phyloP scores from a whole-genome alignment of 2,329 filamentous ascomycete genomes.

The Penicillium sp. region DNA sequence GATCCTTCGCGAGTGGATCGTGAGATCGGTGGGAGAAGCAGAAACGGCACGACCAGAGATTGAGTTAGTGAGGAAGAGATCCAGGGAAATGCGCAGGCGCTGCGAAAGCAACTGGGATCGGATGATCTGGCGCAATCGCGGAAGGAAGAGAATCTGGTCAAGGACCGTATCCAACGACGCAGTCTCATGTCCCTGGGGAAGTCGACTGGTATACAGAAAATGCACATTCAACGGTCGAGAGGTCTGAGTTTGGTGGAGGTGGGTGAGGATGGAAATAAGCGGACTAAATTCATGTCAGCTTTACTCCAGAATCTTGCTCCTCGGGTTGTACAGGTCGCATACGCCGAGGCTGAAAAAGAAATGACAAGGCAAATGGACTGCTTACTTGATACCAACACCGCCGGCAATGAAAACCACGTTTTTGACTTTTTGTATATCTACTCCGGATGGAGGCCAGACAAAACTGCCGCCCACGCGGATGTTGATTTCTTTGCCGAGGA shows the following conservation, averaged over 20 bases:
- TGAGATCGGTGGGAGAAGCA: constrained; percentile 24
- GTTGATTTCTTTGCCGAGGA: constrained; percentile 58
- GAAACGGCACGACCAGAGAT: constrained; percentile 4
- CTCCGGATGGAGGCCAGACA: constrained; percentile 63
- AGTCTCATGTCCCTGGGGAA: constrained; percentile 19
- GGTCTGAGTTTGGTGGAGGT: constrained; percentile 51
- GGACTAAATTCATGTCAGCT: constrained; percentile 50
- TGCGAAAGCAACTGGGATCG: constrained; percentile 27
- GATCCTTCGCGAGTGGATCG: constrained; percentile 35
- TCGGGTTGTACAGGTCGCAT: neutral
- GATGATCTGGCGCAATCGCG: constrained; percentile 43
- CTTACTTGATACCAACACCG: constrained; percentile 76
- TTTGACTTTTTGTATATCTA: constrained; percentile 47
- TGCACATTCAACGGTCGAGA: constrained; percentile 48
- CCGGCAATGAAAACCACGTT: constrained; percentile 74
- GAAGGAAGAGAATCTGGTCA: constrained; percentile 47
- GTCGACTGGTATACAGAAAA: constrained; percentile 63
- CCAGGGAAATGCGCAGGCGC: constrained; percentile 30
- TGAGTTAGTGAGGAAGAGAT: constrained; percentile 37
- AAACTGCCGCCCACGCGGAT: constrained; percentile 81
- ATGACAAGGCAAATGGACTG: constrained; percentile 2
- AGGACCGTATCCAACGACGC: constrained; percentile 14
- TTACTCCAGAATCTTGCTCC: neutral
- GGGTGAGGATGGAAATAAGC: constrained; percentile 69
- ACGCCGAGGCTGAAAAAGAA: neutral